These are phyloP conservation scores for Diaporthe ilicicola DNA, from an alignment of 2,329 filamentous ascomycete species.

Conservation along the genomic window DNA sequence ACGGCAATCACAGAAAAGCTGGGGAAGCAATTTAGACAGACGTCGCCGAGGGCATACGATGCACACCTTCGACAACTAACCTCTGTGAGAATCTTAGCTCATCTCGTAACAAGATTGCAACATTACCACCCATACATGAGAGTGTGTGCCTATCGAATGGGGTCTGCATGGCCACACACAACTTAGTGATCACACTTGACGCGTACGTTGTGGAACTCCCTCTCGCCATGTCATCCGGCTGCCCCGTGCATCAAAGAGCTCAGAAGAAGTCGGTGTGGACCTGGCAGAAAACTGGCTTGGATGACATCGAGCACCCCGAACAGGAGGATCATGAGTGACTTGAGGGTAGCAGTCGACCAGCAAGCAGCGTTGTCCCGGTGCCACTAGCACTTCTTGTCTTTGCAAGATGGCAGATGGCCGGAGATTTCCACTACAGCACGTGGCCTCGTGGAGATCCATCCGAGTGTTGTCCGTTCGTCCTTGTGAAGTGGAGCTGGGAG, in stretches of 20 bases:
- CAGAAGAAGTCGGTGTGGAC: conserved; percentile 16
- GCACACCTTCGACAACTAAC: not conserved
- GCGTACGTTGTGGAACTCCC: not conserved
- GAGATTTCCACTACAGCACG: conserved; percentile 24
- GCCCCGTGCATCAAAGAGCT: not conserved
- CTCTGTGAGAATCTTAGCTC: not conserved
- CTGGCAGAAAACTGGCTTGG: conserved; percentile 2
- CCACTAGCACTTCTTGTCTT: conserved; percentile 7
- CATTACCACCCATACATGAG: not conserved
- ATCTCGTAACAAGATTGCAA: conserved; percentile 23
- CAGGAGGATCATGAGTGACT: not conserved
- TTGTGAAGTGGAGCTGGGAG: conserved; percentile 21
- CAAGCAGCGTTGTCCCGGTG: not conserved
- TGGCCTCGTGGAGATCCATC: conserved; percentile 19
- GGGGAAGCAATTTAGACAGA: conserved; percentile 22
- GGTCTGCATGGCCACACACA: not conserved
- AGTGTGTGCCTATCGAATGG: not conserved
- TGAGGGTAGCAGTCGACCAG: conserved; percentile 18
- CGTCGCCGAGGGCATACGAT: conserved; percentile 8
- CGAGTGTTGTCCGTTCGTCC: conserved; percentile 10
- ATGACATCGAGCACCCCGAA: not conserved
- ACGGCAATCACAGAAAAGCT: conserved; percentile 27
- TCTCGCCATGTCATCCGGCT: not conserved
- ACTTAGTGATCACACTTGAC: conserved; percentile 5
- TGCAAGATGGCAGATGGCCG: conserved; percentile 19